Conservation (phyloP, 192 early-diverging fungal genomes). For the Rhizoclosmatium globosum region DNA sequence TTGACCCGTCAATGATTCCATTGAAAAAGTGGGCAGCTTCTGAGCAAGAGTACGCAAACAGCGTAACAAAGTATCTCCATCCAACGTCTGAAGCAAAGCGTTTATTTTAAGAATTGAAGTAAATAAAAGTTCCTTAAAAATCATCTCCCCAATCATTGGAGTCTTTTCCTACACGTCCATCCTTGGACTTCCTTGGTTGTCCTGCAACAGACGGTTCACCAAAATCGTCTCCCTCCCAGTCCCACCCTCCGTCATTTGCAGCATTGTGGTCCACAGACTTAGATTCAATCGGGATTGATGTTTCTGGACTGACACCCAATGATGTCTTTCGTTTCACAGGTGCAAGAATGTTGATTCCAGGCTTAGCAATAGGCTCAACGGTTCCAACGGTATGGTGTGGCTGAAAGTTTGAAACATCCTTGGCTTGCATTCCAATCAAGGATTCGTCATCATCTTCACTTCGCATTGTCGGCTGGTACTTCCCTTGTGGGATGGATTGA, state of each 20-base stretch:
- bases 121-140: no score
- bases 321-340: not conserved
- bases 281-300: not conserved
- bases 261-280: not conserved
- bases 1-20: constrained; percentile 81
- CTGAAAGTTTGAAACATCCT: not conserved
- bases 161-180: not conserved
- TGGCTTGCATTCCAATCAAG: constrained; percentile 6
- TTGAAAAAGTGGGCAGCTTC: constrained; percentile 82
- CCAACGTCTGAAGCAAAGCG: no score
- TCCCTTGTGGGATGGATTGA: constrained; percentile 4
- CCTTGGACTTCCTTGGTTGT: not conserved
- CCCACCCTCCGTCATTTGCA: not conserved
- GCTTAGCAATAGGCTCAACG: not conserved
- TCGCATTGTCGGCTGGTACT: not conserved
- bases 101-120: no score
- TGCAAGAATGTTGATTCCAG: not conserved
- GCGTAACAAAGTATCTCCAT: no score
- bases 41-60: constrained; percentile 76
- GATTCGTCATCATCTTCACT: constrained; percentile 9
- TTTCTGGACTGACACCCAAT: not conserved
- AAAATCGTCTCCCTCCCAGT: constrained; percentile 12
- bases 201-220: not conserved
- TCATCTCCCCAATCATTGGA: not conserved
- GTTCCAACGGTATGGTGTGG: not conserved